Evolutionary conservation across 2,329 filamentous ascomycete genomes (phyloP).

Genomic region (Sporothrix brunneoviolacea): DNA sequence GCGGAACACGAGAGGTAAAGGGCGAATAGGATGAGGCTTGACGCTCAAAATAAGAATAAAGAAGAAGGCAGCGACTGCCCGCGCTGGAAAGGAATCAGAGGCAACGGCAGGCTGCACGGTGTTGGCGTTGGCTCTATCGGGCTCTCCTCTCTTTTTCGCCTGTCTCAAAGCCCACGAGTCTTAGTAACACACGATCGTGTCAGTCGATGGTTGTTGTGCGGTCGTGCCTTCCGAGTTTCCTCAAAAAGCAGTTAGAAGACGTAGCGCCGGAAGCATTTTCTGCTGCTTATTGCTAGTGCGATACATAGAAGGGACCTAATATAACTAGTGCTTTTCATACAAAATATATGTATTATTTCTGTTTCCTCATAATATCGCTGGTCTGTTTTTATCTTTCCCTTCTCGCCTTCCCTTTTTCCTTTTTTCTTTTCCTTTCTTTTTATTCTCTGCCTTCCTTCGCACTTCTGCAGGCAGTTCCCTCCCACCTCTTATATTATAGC

Average conservation of each 20-base stretch:
- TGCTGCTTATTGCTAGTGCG: not conserved
- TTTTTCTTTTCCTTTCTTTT: constrained; percentile 1
- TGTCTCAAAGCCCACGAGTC: constrained; percentile 2
- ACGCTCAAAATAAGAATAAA: no score
- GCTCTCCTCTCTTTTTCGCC: not conserved
- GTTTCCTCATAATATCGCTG: not conserved
- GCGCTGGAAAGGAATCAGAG: not conserved
- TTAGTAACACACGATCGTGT: constrained; percentile 13
- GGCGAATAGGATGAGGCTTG: no score
- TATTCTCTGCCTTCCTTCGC: constrained; percentile 7
- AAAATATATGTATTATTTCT: not conserved
- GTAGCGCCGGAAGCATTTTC: constrained; percentile 10
- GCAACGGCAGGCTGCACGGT: not conserved
- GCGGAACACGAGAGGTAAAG: no score
- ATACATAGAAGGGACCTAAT: not conserved
- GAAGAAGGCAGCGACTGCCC: no score
- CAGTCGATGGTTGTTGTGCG: constrained; percentile 6
- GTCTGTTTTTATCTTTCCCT: not conserved
- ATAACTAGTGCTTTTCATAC: not conserved
- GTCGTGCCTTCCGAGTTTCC: constrained; percentile 13
- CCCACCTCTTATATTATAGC: constrained; percentile 19
- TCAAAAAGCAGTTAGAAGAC: constrained; percentile 3
- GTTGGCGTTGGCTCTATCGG: not conserved
- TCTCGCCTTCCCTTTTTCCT: not conserved
- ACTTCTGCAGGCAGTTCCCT: not conserved